These are phyloP conservation scores for Elsinoe arachidis DNA, from an alignment of 2,329 filamentous ascomycete genomes.

Conservation along the genomic window DNA sequence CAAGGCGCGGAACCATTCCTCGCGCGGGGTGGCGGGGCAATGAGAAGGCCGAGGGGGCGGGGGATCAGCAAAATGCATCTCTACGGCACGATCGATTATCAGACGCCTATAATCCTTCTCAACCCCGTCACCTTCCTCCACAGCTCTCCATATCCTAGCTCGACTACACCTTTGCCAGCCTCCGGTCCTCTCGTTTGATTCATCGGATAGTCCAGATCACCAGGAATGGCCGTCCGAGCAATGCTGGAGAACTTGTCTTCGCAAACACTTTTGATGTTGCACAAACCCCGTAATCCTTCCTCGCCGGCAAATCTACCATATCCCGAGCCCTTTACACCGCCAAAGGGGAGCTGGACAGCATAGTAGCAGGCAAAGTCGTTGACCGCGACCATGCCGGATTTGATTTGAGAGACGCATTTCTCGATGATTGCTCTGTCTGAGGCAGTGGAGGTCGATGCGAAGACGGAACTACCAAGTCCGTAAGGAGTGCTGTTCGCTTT, in stretches of 20 bases:
- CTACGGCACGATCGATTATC: background rate
- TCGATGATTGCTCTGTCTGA: constrained; percentile 51
- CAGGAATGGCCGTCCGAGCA: constrained; percentile 68
- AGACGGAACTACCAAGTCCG: constrained; percentile 81
- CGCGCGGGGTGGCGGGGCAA: background rate
- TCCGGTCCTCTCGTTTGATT: constrained; percentile 28
- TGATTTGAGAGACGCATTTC: constrained; percentile 57
- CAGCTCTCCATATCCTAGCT: constrained; percentile 41
- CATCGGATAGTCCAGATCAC: constrained; percentile 74
- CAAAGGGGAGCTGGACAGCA: constrained; percentile 88
- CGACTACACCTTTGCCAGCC: constrained; percentile 39
- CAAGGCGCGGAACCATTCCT: constrained; percentile 9
- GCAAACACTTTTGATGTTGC: constrained; percentile 82
- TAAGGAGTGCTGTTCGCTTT: constrained; percentile 80
- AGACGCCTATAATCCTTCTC: constrained; percentile 27
- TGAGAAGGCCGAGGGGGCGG: background rate
- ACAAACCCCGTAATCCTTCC: constrained; percentile 75
- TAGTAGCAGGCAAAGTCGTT: constrained; percentile 96
- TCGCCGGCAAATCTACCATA: constrained; percentile 90
- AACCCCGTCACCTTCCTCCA: constrained; percentile 33
- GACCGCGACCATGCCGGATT: constrained; percentile 82
- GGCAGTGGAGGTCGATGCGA: constrained; percentile 47
- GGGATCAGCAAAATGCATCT: background rate
- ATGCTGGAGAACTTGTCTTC: constrained; percentile 56
- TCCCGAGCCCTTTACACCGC: constrained; percentile 75